A percentile compares a stretch with the other conserved stretches of the same genome.
phyloP scores from a whole-genome alignment of 352 stramenopile species.

The Phytophthora ramorum region DNA sequence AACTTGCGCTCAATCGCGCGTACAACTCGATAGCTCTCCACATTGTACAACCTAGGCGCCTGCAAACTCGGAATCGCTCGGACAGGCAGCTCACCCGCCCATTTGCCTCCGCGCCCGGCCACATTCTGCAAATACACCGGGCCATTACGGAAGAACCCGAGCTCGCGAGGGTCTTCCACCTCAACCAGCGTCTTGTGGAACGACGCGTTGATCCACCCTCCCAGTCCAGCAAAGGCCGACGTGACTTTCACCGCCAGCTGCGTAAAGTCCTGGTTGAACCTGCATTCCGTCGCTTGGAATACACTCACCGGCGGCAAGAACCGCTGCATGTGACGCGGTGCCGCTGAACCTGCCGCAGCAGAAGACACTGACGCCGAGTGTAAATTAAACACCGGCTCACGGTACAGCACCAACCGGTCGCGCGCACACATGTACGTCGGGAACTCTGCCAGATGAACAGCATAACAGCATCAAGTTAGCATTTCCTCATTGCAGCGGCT shows the following conservation, averaged over 20 bases:
- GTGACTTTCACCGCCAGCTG: slow-evolving; percentile 74
- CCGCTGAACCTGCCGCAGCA: slow-evolving; percentile 1
- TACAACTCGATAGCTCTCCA: slow-evolving; percentile 67
- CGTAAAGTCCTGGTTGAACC: slow-evolving; percentile 77
- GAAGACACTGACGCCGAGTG: slow-evolving; percentile 36
- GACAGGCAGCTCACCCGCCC: slow-evolving; percentile 66
- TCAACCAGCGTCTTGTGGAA: slow-evolving; percentile 56
- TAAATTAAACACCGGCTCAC: slow-evolving; percentile 55
- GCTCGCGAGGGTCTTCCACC: slow-evolving; percentile 58
- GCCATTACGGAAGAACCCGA: slow-evolving; percentile 35
- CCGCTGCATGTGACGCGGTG: slow-evolving; percentile 41
- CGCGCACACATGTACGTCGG: slow-evolving; percentile 65
- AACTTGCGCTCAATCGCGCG: slow-evolving; percentile 68
- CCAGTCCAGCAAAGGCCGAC: slow-evolving; percentile 59
- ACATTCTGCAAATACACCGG: slow-evolving; percentile 77
- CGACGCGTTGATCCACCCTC: slow-evolving; percentile 73
- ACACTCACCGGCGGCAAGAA: slow-evolving; percentile 72
- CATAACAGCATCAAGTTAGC: slow-evolving; percentile 9
- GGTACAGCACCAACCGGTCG: slow-evolving; percentile 57
- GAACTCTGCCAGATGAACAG: slow-evolving; percentile 44
- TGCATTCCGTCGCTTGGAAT: slow-evolving; percentile 71
- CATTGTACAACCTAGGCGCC: slow-evolving; percentile 52
- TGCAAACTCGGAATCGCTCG: slow-evolving; percentile 70
- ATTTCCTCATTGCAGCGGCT: not conserved
- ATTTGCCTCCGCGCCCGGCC: slow-evolving; percentile 58